A percentile compares a stretch with the other conserved stretches of the same genome.
Evolutionary conservation across 768 basidiomycete species (phyloP).

Genomic region (Mycena sanguinolenta): DNA sequence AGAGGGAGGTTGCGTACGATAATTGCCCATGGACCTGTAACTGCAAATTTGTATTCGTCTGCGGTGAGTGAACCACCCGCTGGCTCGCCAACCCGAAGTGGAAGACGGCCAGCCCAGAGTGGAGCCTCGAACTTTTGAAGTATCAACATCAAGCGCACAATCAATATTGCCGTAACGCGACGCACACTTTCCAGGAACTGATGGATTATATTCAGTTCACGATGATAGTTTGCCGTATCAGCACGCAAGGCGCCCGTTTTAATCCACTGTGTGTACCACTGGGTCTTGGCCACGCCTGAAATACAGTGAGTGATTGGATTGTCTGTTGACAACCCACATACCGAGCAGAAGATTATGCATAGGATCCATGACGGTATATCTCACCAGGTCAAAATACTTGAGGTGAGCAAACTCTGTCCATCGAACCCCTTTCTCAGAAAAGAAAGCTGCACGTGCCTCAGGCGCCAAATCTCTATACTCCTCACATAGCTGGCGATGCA

Average conservation of each 20-base stretch:
- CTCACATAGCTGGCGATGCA: background rate
- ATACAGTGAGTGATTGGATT: background rate
- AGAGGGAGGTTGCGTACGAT: too few relatives aligned
- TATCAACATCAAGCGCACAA: too few relatives aligned
- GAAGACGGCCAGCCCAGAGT: too few relatives aligned
- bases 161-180: too few relatives aligned
- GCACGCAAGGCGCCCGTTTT: background rate
- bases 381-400: background rate
- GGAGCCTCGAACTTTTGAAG: too few relatives aligned
- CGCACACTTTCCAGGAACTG: background rate
- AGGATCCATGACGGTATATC: background rate
- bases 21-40: too few relatives aligned
- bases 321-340: background rate
- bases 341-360: background rate
- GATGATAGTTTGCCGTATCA: background rate
- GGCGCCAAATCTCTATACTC: background rate
- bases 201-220: background rate
- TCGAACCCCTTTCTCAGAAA: background rate
- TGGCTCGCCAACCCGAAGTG: too few relatives aligned
- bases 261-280: background rate
- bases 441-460: background rate
- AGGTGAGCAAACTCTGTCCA: background rate
- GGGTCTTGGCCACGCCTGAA: background rate
- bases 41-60: too few relatives aligned
- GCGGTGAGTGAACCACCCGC: too few relatives aligned